These are phyloP conservation scores for Pythium sp. DNA, from an alignment of 352 stramenopile species.

Conservation along the genomic window DNA sequence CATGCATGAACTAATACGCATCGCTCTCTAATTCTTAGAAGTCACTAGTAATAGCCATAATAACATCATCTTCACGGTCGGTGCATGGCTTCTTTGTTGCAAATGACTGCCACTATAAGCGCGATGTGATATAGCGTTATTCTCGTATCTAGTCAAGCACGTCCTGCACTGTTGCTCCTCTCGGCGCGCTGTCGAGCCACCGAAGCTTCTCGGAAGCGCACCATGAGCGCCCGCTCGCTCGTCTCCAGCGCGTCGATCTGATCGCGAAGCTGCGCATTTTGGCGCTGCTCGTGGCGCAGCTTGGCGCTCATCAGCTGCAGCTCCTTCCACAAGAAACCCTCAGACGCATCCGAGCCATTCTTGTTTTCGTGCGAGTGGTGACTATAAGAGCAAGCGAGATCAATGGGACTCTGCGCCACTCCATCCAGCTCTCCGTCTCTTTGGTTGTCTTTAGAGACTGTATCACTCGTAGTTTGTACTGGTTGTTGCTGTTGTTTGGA, in stretches of 20 bases:
- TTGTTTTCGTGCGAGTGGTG: not conserved
- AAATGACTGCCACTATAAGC: not conserved
- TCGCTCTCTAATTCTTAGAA: not conserved
- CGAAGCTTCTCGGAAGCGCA: constrained; percentile 13
- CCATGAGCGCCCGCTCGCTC: constrained; percentile 1
- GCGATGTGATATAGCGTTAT: not conserved
- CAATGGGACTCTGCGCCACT: not conserved
- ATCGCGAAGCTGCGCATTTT: constrained; percentile 7
- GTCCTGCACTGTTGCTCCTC: not conserved
- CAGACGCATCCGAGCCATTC: not conserved
- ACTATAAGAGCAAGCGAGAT: too few species aligned
- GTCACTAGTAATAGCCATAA: not conserved
- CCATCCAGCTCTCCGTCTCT: not conserved
- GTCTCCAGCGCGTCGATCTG: constrained; percentile 15
- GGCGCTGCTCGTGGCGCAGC: constrained; percentile 1
- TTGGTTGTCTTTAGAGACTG: not conserved
- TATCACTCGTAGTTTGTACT: not conserved
- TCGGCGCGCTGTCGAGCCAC: constrained; percentile 10
- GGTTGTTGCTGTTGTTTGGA: not conserved
- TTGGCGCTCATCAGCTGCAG: constrained; percentile 12
- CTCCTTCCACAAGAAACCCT: constrained; percentile 4
- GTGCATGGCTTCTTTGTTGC: not conserved
- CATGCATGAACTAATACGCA: not conserved
- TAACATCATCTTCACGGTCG: not conserved
- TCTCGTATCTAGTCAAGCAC: not conserved